Evolutionary conservation across 257 asterid species (phyloP).

Genomic region (Ehretia macrophylla): DNA sequence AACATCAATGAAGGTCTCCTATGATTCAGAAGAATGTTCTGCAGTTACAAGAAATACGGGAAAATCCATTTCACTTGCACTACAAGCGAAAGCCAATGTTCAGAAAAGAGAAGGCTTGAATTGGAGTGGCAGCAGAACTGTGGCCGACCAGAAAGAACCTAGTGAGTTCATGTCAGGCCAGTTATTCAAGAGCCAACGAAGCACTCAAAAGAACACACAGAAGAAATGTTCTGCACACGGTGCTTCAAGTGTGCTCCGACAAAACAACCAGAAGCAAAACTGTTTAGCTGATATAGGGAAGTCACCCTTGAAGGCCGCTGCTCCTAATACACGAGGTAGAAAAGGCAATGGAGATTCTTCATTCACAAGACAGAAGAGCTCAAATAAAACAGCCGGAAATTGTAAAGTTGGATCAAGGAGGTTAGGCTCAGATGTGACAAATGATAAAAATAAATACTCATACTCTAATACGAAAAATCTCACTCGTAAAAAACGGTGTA

Average conservation of each 20-base stretch:
- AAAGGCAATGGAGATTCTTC: conserved; percentile 45
- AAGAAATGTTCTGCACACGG: conserved; percentile 39
- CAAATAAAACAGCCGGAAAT: conserved; percentile 36
- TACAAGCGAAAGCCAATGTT: conserved; percentile 85
- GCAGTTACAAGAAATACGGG: conserved; percentile 34
- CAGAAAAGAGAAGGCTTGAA: conserved; percentile 66
- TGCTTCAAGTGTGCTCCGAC: conserved; percentile 49
- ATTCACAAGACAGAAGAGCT: conserved; percentile 33
- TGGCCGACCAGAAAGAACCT: conserved; percentile 37
- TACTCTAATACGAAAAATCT: conserved; percentile 37
- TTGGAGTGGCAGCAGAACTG: conserved; percentile 22
- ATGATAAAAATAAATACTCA: conserved; percentile 35
- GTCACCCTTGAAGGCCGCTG: conserved; percentile 29
- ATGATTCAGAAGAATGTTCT: conserved; percentile 40
- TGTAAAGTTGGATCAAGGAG: conserved; percentile 53
- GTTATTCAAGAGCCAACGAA: conserved; percentile 42
- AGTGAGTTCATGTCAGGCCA: conserved; percentile 39
- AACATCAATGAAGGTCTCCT: conserved; percentile 21
- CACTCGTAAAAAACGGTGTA: conserved; percentile 55
- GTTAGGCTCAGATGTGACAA: conserved; percentile 34
- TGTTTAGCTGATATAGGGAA: conserved; percentile 59
- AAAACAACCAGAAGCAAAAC: conserved; percentile 84
- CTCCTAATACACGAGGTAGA: conserved; percentile 38
- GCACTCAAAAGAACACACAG: conserved; percentile 30
- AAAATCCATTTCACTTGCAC: conserved; percentile 78